Evolutionary conservation across 352 stramenopile species (phyloP).

Genomic region (Vaucheria bursata): DNA sequence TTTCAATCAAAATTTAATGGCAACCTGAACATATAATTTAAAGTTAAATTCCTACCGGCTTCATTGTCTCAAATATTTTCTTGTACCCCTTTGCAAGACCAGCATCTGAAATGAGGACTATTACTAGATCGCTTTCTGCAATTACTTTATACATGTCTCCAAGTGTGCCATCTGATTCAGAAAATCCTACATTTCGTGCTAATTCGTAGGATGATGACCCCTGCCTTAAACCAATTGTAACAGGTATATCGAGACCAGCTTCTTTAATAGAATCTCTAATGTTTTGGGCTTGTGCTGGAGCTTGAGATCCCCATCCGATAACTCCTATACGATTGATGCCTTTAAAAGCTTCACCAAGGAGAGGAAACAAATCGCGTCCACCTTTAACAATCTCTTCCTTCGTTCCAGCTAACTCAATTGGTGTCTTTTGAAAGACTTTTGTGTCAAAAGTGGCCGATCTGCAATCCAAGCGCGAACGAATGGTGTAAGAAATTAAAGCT

Average conservation of each 20-base stretch:
- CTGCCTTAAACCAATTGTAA: conserved; percentile 64
- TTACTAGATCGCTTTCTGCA: conserved; percentile 87
- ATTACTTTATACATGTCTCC: conserved; percentile 86
- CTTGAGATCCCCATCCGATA: conserved; percentile 95
- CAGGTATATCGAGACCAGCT: conserved; percentile 65
- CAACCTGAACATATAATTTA: not conserved
- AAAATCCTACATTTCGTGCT: conserved; percentile 74
- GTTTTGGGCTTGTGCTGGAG: conserved; percentile 92
- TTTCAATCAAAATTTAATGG: not conserved
- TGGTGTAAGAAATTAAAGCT: not conserved
- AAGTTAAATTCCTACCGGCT: conserved; percentile 54
- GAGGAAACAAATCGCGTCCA: conserved; percentile 82
- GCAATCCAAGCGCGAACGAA: not conserved
- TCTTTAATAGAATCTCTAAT: conserved; percentile 86
- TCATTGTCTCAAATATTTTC: conserved; percentile 90
- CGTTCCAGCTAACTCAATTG: conserved; percentile 63
- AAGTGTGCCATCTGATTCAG: conserved; percentile 78
- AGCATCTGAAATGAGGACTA: conserved; percentile 92
- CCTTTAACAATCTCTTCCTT: conserved; percentile 73
- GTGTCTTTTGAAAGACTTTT: conserved; percentile 62
- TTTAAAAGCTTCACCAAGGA: conserved; percentile 87
- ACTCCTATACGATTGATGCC: conserved; percentile 92
- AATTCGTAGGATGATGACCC: conserved; percentile 63
- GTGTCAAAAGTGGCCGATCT: conserved; percentile 56
- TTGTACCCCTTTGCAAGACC: conserved; percentile 88